Evolutionary conservation across 2,329 filamentous ascomycete species (phyloP).

Genomic region (Paecilomyces sp.): DNA sequence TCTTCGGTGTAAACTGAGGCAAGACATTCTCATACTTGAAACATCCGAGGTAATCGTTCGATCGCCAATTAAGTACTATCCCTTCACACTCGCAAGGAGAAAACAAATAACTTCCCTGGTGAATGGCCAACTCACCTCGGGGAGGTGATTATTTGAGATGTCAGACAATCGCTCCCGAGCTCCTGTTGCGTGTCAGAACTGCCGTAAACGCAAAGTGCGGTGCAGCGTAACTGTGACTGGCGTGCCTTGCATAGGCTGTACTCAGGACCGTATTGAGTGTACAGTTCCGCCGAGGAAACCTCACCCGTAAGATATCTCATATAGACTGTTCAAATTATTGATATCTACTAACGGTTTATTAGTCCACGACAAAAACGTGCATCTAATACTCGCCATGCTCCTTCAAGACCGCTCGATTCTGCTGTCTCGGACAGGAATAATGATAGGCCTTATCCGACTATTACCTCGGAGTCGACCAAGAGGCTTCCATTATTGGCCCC

Average conservation of each 20-base stretch:
- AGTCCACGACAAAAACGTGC: neutral
- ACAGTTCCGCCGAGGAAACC: slow-evolving; percentile 14
- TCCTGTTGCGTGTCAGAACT: slow-evolving; percentile 11
- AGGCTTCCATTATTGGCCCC: neutral
- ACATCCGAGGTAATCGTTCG: neutral
- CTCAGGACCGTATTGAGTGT: slow-evolving; percentile 19
- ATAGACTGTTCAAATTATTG: neutral
- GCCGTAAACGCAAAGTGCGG: slow-evolving; percentile 17
- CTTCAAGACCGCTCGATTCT: neutral
- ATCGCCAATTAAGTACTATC: neutral
- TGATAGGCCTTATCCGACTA: neutral
- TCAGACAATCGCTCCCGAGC: slow-evolving; percentile 7
- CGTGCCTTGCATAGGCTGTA: slow-evolving; percentile 22
- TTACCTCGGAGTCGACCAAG: neutral
- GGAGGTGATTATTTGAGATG: slow-evolving; percentile 1
- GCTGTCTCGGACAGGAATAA: neutral
- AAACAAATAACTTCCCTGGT: neutral
- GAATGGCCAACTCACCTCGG: neutral
- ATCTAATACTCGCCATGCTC: neutral
- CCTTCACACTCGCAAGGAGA: neutral
- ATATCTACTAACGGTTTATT: neutral
- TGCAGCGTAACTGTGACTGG: slow-evolving; percentile 11
- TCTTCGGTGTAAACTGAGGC: neutral
- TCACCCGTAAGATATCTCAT: slow-evolving; percentile 3
- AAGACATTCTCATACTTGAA: too few species aligned